A percentile compares a stretch with the other conserved stretches of the same genome.
Conservation (phyloP, 192 early-diverging fungal species). For the Dimargaris cristalligena region DNA sequence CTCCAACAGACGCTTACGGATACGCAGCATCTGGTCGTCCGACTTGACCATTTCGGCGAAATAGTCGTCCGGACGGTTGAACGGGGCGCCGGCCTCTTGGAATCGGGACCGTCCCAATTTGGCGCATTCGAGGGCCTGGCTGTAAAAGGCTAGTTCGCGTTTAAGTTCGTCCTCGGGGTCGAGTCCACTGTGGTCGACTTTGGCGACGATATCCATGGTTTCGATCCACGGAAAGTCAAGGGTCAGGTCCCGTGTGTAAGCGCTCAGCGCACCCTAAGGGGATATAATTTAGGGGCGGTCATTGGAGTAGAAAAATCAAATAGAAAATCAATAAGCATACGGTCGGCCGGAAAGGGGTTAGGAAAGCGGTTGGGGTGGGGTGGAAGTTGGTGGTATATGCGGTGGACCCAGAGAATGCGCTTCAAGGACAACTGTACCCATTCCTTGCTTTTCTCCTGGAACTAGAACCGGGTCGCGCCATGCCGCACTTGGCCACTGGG, state of each 20-base stretch:
- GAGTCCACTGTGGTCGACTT: slow-evolving; percentile 1
- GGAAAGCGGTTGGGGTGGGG: too few relatives aligned
- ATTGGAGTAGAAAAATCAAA: background rate
- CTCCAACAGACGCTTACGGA: slow-evolving; percentile 73
- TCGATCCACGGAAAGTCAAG: slow-evolving; percentile 30
- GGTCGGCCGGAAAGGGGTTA: too few relatives aligned
- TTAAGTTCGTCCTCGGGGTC: slow-evolving; percentile 77
- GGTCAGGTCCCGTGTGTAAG: background rate
- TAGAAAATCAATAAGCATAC: background rate
- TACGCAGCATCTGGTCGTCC: slow-evolving; percentile 83
- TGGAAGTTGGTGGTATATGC: too few relatives aligned
- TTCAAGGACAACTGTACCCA: too few relatives aligned
- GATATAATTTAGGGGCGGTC: background rate
- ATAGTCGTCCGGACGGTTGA: slow-evolving; percentile 81
- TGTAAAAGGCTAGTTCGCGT: slow-evolving; percentile 85
- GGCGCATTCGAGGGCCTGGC: slow-evolving; percentile 74
- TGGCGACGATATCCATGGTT: slow-evolving; percentile 20
- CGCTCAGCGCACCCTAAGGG: background rate
- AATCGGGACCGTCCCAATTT: slow-evolving; percentile 42
- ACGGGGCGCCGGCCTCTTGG: slow-evolving; percentile 46
- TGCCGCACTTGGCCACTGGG: too few relatives aligned
- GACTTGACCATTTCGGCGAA: slow-evolving; percentile 98
- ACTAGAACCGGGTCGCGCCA: too few relatives aligned
- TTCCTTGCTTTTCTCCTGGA: too few relatives aligned
- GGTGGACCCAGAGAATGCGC: too few relatives aligned